phyloP scores from a whole-genome alignment of 495 filamentous ascomycete genomes.

The Penicillium bovifimosum region DNA sequence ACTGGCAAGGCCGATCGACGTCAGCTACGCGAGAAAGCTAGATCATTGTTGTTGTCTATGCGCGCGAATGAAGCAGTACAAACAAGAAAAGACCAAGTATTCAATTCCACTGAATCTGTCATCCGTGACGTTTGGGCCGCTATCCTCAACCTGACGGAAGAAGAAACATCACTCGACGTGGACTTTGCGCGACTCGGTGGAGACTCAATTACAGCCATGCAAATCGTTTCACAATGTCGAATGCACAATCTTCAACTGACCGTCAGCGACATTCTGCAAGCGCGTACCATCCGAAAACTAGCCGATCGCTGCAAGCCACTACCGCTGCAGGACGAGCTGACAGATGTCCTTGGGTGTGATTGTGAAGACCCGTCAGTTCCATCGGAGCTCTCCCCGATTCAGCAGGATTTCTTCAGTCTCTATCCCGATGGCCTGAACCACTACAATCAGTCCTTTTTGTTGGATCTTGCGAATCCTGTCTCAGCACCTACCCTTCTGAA shows the following conservation, averaged over 20 bases:
- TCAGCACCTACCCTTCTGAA: not conserved
- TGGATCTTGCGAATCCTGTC: not conserved
- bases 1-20: not conserved
- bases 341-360: not conserved
- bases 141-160: too few relatives aligned
- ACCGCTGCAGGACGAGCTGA: not conserved
- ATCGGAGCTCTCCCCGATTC: not conserved
- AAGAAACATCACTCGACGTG: too few relatives aligned
- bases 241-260: conserved; percentile 23
- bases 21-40: not conserved
- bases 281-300: not conserved
- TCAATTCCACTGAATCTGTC: too few relatives aligned
- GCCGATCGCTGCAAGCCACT: not conserved
- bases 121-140: too few relatives aligned
- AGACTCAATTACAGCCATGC: conserved; percentile 53
- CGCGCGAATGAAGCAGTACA: too few relatives aligned
- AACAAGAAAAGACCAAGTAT: too few relatives aligned
- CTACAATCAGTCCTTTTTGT: not conserved
- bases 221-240: conserved; percentile 35
- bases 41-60: too few relatives aligned
- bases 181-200: conserved; percentile 28
- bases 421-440: not conserved
- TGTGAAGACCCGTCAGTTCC: not conserved
- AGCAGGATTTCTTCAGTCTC: not conserved
- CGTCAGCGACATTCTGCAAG: not conserved